A percentile compares a stretch with the other conserved stretches of the same genome.
These are phyloP conservation scores for maize (Zea mays) DNA, from an alignment of 176 grass and related monocot species.

Conservation along the genomic window DNA sequence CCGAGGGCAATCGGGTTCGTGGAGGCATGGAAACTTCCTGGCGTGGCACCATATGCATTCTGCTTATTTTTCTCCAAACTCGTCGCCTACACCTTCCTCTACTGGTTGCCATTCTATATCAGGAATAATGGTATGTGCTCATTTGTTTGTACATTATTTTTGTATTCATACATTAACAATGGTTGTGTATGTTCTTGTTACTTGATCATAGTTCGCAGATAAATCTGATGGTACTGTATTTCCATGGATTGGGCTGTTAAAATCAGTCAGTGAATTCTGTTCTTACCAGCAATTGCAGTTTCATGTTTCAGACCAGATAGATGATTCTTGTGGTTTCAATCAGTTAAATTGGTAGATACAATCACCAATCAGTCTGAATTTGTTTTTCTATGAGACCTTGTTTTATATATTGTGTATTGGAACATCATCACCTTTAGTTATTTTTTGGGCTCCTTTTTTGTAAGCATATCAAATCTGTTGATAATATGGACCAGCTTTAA, in stretches of 20 bases:
- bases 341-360: neutral
- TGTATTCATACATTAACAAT: neutral
- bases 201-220: neutral
- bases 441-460: neutral
- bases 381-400: neutral
- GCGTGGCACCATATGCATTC: slow-evolving; percentile 67
- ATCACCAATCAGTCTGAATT: neutral
- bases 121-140: slow-evolving; percentile 59
- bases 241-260: neutral
- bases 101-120: slow-evolving; percentile 97
- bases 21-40: slow-evolving; percentile 89
- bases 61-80: slow-evolving; percentile 99
- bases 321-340: neutral
- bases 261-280: neutral
- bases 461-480: neutral
- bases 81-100: slow-evolving; percentile 92
- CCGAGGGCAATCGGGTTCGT: slow-evolving; percentile 76
- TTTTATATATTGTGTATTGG: neutral
- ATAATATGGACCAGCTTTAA: neutral
- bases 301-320: neutral
- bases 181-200: neutral
- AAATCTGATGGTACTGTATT: neutral
- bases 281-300: neutral
- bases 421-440: neutral
- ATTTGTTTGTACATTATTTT: slow-evolving; percentile 14